Conservation (phyloP, 1,139 yeast genomes). For the Kluyveromyces sp. region DNA sequence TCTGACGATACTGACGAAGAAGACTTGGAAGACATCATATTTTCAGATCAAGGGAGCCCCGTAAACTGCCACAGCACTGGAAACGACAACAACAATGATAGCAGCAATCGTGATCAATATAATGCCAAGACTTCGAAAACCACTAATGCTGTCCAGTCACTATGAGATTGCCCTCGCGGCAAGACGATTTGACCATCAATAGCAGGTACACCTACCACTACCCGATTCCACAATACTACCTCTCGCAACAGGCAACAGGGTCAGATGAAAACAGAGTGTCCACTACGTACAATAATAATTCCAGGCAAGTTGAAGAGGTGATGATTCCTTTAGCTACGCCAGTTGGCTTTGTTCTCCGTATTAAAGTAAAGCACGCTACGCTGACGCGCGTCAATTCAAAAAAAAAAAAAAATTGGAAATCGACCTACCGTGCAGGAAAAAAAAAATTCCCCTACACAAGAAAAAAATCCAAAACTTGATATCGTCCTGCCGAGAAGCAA, state of each 20-base stretch:
- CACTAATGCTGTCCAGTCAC: conserved; percentile 1
- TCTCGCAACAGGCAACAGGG: conserved; percentile 2
- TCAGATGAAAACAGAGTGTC: not conserved
- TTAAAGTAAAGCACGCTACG: not conserved
- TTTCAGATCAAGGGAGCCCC: too few species aligned
- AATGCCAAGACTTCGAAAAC: not conserved
- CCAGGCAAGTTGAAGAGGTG: not conserved
- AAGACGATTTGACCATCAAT: conserved; percentile 1
- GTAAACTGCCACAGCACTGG: too few species aligned
- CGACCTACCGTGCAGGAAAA: too few species aligned
- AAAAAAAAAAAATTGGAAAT: too few species aligned
- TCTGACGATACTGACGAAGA: conserved; percentile 1
- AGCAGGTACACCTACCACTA: conserved; percentile 7
- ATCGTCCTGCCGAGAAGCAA: too few species aligned
- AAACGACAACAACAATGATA: too few species aligned
- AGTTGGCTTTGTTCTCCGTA: not conserved
- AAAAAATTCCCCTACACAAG: too few species aligned
- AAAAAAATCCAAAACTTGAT: too few species aligned
- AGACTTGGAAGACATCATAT: not conserved
- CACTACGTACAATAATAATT: too few species aligned
- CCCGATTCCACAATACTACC: conserved; percentile 11
- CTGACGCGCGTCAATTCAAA: too few species aligned
- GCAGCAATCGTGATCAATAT: not conserved
- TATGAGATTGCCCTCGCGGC: not conserved
- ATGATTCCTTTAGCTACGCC: not conserved